Base-by-base conservation (phyloP, 1,284 basidiomycete genomes). In the Meripilus lineatus region DNA sequence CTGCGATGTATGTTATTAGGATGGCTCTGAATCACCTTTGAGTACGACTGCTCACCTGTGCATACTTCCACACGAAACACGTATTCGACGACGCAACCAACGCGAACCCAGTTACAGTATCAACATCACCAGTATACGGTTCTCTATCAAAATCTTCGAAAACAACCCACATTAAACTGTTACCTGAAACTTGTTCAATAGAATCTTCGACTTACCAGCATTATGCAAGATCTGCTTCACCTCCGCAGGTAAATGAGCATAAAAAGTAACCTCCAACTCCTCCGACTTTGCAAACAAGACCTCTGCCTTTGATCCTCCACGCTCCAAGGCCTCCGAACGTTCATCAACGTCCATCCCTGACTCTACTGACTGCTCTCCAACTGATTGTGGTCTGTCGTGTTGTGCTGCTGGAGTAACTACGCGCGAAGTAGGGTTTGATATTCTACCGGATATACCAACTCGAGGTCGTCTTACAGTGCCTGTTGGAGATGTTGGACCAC, bases 51-150 rank as follows among this genome's bases (percentile, higher is more conserved):
- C 70, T 51, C 47, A 79, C 78, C 57, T 84, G 79, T 34, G 80
- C 73, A 66, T 88, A 80, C 52, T 87, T 83, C 87, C 87, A 90
- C 26, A 89, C 83, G 61, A 86, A 90, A 59, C 85, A 88, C 7
- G 84, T 87, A 52, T 77, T 72, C 11, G 70, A 64, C 32, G 87
- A 88, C 22, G 78, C 76, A 24, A 89, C 75, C 30, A 89, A 71
- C 5, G 84, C 80, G 58, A 84, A 89, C 7, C 84, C 84, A 17
- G 84, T 86, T 38, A 70, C 45, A 7, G 75, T 72, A 57, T 90
- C 87, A 18, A 89, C 75, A 37, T 75, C 76, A 26, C 86, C 88
- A 5, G 77, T 74, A 48, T 83, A 89, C 7, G 74, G 68, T 46
- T 85, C 80, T 41, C 69, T 67, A 49, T 75, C 74, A 57, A 86